Base-by-base conservation (phyloP, 2,329 filamentous ascomycete genomes). In the Aspergillus sp. region DNA sequence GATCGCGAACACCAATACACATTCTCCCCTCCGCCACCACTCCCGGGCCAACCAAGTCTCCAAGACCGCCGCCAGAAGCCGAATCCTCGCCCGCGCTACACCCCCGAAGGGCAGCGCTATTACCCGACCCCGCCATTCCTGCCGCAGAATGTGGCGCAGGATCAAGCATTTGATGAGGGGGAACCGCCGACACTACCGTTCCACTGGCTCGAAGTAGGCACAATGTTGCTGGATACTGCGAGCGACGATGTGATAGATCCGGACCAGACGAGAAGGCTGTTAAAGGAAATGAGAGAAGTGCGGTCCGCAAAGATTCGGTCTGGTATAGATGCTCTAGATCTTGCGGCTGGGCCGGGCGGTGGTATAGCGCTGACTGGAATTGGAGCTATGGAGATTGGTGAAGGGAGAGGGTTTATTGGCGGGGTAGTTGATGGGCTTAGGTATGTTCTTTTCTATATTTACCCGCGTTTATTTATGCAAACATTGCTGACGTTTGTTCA, bases 131-230 rank as follows among this genome's bases (percentile, higher is more conserved):
- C 93, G 4, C 93, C 93, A 0, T 97, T 97, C 70, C 76, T 96
- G 1, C 84, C 86, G 1, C 87, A 88, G 15, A 91, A 89, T 62
- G 92, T 89, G 0, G 85, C 88, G 1, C 86, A 88, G 8, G 77
- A 86, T 0, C 86, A 86, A 41, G 85, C 61, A 15, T 64, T 87
- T 17, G 64, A 2, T 12, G 50, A 53, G 3, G 61, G 64, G 6
- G 72, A 74, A 48, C 62, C 67, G 7, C 70, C 69, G 6, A 62
- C 71, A 14, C 79, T 99, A 33, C 95, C 95, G 0, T 98, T 96
- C 72, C 93, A 98, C 78, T 99, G 93, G 93, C 84, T 96, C 43
- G 95, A 98, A 76, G 78, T 98, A 8, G 88, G 90, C 17, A 92
- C 96, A 75, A 86, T 96, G 71, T 80, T 99, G 46, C 84, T 99